Evolutionary conservation across 1,284 basidiomycete species (phyloP), one percentile per base, ranked within the genome.

Genomic region (Ustilago xerochloae): DNA sequence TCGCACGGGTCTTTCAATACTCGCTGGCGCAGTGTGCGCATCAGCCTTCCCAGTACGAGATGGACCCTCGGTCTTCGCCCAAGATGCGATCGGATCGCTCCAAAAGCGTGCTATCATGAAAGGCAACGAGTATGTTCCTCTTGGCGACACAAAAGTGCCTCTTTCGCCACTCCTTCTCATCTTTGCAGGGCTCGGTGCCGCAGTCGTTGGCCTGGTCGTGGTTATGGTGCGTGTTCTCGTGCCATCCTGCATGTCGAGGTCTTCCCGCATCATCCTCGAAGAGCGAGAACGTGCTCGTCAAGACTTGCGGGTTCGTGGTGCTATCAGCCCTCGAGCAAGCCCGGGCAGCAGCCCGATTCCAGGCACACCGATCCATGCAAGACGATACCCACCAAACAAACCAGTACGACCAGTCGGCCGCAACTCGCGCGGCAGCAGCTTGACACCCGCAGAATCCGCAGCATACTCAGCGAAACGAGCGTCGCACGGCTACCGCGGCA

Each of bases 41-140:
- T 61, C 57, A 1, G 62, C 67, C 26, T 33, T 70, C 2, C 62
- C 62, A 13, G 30, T 64, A 6, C 46, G 53, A 53, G 52, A 64
- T 38, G 67, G 57, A 3, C 57, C 61, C 2, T 70, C 67, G 0
- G 63, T 65, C 3, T 62, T 64, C 26, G 62, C 68, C 13, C 51
- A 58, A 28, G 46, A 62, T 15, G 63, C 63, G 15, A 39, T 36
- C 18, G 45, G 7, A n/a, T 47, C 61, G 22, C 30, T 74, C 51
- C 65, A 74, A 24, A 62, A 48, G 26, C 62, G 72, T n/a, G 72
- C 66, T 36, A 70, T 75, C 57, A 75, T 75, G 72, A 70, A 70
- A 39, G 67, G 72, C n/a, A 59, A 75, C 63, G 51, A 75, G 30
- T 75, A 70, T 36, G 39, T 75, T 5, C 67, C 72, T 20, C 57